Base-by-base conservation (phyloP, 179 eudicot species). In the Drosera spatulata region DNA sequence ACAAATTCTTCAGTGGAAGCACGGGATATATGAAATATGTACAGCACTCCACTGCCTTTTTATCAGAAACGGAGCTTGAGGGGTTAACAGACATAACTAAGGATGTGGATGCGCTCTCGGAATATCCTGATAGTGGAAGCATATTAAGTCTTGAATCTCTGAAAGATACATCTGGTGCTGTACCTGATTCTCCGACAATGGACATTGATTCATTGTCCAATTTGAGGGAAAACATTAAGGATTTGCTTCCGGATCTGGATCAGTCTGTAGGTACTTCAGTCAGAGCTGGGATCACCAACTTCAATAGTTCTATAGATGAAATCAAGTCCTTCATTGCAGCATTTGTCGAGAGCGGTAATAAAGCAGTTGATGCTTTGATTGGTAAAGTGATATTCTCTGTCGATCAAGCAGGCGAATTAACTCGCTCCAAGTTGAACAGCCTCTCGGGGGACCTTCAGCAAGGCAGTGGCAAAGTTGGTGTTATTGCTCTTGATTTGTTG, bases 401-500 rank as follows among this genome's bases (percentile, higher is more conserved):
- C 59, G 82, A 79, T 75, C 79, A 72, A 80, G 66, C 82, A 11
- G 77, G 80, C 56, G 90, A 78, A 61, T 63, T 73, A n/a, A 76
- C 80, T 15, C 71, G 82, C 48, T 67, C 64, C 79, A 79, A 60
- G 62, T 68, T 86, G 71, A 59, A 59, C 59, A 72, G 70, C 40
- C 57, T 93, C 14, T 81, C 87, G 10, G 61, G 64, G 70, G 80
- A 58, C 64, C 59, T 85, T 3, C 79, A 75, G 72, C 83, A 69
- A 60, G 82, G 71, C 62, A 67, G 85, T 5, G 59, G 72, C 61
- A 79, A 66, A 74, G 80, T 67, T 48, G 96, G 87, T 12, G 10
- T 66, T 49, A n/a, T 68, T 70, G 80, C 77, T 59, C 80, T 88
- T 71, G 90, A 89, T 68, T 52, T 76, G 54, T 72, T 91, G 74